Evolutionary conservation across 352 stramenopile species (phyloP), one percentile per base, ranked within the genome.

Genomic region (Aphanomyces astaci): DNA sequence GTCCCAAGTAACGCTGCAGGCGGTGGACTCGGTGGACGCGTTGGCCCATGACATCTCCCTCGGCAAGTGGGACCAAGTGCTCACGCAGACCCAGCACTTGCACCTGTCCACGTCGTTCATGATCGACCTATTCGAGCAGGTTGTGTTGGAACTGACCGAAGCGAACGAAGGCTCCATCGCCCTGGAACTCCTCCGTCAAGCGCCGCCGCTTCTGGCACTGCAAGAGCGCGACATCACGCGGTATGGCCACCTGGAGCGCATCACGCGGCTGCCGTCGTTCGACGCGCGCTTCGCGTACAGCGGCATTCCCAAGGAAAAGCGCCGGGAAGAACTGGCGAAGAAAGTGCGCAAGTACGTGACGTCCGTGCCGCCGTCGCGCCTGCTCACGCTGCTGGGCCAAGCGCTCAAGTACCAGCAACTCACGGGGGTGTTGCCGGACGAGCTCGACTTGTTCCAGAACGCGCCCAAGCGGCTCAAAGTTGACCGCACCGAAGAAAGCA

Each of bases 381-480:
- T 98, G 45, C 66, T 97, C n/a, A 77, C 87, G 60, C 72, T 98
- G 22, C 66, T 97, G 19, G 84, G 87, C 1, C 86, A 97, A 72
- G 88, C 90, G 31, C 76, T 98, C 45, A 96, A 96, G 73, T 98
- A 78, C 77, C 90, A 97, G 71, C 83, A 96, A 36, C 46, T 72
- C 19, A 63, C 24, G n/a, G 59, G 52, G 5, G 66, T 66, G 3
- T 45, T 72, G 22, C 36, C 51, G 32, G 36, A 22, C 17, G 33
- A 72, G 52, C 45, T 59, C 64, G 89, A 96, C 73, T 46, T 98
- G 32, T 96, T 97, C 62, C 74, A 76, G 33, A 87, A 87, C 33
- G 76, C 70, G 4, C 55, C 63, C 0, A 92, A 92, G 70, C 68
- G 84, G 43, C 75, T 73, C 1, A 55, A 78, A 27, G 69, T 86